Evolutionary conservation across 1,139 yeast species (phyloP), one percentile per base, ranked within the genome.

Genomic region (Yamadazyma dendronema): DNA sequence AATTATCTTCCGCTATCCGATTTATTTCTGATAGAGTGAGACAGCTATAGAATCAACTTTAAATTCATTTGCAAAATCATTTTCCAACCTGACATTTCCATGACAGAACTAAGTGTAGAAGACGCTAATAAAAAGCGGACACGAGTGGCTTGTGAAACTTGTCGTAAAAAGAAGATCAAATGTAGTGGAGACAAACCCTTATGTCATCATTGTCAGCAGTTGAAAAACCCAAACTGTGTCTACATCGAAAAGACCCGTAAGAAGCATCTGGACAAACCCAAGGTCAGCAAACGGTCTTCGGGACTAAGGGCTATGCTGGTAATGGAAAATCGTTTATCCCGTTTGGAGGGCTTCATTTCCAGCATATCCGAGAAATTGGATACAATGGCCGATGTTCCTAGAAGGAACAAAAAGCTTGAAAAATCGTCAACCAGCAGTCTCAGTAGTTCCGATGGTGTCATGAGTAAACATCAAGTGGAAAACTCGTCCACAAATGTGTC

Each of bases 121-220:
- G 30, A 37, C 8, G 27, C 26, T 14, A 23, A 30, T 16, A 40
- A 37, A 12, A 53, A 50, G 34, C 50, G 74, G 10, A 63, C 66
- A 29, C 54, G 79, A 33, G 74, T 72, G 1, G 83, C 83, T 1
- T 78, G 83, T 50, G 80, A 76, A 42, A 61, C 61, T 4, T 77
- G 81, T 47, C 61, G 81, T 4, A 43, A 56, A 16, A 73, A 72
- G 50, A 76, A 76, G 49, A 62, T 74, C 37, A 74, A 71, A 46
- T 76, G 81, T 49, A 65, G 72, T 48, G 81, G 81, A 0, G 53
- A 55, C 3, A 48, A 43, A n/a, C 76, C 77, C 2, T 14, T 13
- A 26, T 74, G 81, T 47, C 40, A 47, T 7, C 69, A 71, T 39
- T 76, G 81, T 50, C 37, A 61, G 50, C 48, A 48, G 34, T 49